phyloP scores from a whole-genome alignment of 805 yeast species.

The Lipomyces oligophaga region DNA sequence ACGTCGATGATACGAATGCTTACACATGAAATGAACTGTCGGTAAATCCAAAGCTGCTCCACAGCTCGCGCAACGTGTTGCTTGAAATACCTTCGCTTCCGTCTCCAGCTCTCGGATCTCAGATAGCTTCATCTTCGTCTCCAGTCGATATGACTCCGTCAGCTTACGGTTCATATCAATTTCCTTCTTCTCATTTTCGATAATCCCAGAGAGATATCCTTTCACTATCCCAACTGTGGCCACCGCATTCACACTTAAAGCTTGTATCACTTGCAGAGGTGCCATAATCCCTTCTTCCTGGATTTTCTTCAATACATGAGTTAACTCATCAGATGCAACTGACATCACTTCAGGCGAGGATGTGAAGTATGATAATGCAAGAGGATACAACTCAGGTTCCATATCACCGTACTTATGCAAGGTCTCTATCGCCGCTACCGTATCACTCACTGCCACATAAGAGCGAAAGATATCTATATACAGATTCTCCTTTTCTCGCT shows the following conservation, averaged over 20 bases:
- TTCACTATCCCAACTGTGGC: conserved; percentile 71
- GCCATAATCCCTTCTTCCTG: conserved; percentile 54
- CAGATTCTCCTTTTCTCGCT: conserved; percentile 40
- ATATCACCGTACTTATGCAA: conserved; percentile 56
- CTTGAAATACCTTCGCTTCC: conserved; percentile 54
- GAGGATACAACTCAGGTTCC: conserved; percentile 61
- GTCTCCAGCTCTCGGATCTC: conserved; percentile 51
- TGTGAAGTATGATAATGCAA: conserved; percentile 61
- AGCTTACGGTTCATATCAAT: conserved; percentile 65
- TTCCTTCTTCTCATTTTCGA: conserved; percentile 58
- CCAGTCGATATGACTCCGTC: conserved; percentile 62
- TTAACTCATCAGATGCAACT: conserved; percentile 41
- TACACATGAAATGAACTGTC: conserved; percentile 76
- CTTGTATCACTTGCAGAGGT: conserved; percentile 72
- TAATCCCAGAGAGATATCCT: conserved; percentile 59
- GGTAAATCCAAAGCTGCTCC: conserved; percentile 67
- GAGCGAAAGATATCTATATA: conserved; percentile 66
- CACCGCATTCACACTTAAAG: conserved; percentile 56
- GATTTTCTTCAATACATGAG: conserved; percentile 52
- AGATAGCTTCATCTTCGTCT: conserved; percentile 52
- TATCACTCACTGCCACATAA: conserved; percentile 55
- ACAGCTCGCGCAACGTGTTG: conserved; percentile 64
- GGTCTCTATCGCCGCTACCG: conserved; percentile 53
- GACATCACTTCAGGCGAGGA: conserved; percentile 50
- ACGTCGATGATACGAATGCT: conserved; percentile 78